Base-by-base conservation (phyloP, 2,329 filamentous ascomycete genomes). In the Fusarium duplospermum region DNA sequence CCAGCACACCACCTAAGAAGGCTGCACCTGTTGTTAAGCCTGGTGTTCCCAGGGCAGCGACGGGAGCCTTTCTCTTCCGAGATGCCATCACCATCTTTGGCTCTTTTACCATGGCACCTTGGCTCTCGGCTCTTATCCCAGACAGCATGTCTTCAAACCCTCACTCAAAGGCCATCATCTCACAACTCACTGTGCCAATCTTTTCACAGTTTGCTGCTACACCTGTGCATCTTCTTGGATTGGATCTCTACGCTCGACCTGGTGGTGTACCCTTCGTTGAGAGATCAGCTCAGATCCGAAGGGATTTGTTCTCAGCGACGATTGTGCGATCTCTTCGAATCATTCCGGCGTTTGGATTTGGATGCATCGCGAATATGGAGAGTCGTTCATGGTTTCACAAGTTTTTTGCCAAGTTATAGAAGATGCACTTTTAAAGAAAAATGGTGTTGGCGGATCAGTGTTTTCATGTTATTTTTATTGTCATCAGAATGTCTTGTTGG, bases 71-170 rank as follows among this genome's bases (percentile, higher is more conserved):
- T 7, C 67, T 82, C 0, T 62, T 80, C 5, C 70, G 80, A 58
- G 80, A 82, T 50, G 77, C 76, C 1, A 69, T 82, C 20, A 82
- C 80, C 0, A 80, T 82, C 22, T 82, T 81, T 62, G 80, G 80
- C 0, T 82, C 80, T 0, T 81, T 82, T 18, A 79, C 77, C 0
- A 73, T 82, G 65, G 79, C 80, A 2, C 77, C 75, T 1, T 73
- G 69, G 66, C 14, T 82, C 0, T 78, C 80, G 0, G 67, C 64
- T 2, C 63, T 73, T 1, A 76, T 82, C 4, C 79, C 80, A 2
- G 78, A 81, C 24, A 72, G 70, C 27, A 5, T 81, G 1, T 74
- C 74, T 0, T 65, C 73, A 0, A 77, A 70, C 20, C 68, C 75
- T 0, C 79, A 80, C 18, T 64, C 77, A 3, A 81, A 80, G 45